phyloP scores from a whole-genome alignment of 257 asterid genomes.

The Gentiana macrophylla region DNA sequence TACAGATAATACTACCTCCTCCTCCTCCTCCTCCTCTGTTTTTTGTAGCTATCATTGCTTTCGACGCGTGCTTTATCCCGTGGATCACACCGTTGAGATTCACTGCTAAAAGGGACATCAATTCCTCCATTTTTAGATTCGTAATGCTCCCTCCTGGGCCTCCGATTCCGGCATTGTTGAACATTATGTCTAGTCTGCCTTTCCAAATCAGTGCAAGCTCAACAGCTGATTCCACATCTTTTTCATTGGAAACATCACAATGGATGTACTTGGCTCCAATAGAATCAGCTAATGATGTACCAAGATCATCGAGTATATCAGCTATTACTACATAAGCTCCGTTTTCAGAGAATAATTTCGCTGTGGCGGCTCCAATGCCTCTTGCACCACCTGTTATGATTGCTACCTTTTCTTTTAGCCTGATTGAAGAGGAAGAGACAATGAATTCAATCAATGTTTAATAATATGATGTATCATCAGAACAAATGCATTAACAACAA shows the following conservation, averaged over 20 bases:
- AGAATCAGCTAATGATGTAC: conserved; percentile 34
- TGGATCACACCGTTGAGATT: conserved; percentile 63
- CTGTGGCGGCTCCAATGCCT: conserved; percentile 83
- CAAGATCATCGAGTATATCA: conserved; percentile 49
- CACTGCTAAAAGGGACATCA: conserved; percentile 29
- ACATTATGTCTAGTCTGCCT: conserved; percentile 66
- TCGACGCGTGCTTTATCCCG: conserved; percentile 75
- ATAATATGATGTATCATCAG: not conserved
- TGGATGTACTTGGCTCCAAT: conserved; percentile 42
- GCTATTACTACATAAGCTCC: conserved; percentile 66
- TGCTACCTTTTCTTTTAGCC: conserved; percentile 56
- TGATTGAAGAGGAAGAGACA: not conserved
- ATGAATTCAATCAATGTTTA: not conserved
- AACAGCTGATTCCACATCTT: conserved; percentile 44
- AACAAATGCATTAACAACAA: not conserved
- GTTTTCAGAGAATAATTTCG: conserved; percentile 37
- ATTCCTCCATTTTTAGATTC: conserved; percentile 35
- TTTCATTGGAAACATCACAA: conserved; percentile 61
- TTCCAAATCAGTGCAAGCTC: conserved; percentile 42
- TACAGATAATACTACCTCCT: conserved; percentile 55
- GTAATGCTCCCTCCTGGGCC: conserved; percentile 77
- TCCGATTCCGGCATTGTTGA: conserved; percentile 71
- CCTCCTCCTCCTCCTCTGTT: not conserved
- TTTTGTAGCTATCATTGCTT: conserved; percentile 36
- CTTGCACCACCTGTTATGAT: conserved; percentile 81